Evolutionary conservation across 1,284 basidiomycete species (phyloP).

Genomic region (Coriolopsis trogii): DNA sequence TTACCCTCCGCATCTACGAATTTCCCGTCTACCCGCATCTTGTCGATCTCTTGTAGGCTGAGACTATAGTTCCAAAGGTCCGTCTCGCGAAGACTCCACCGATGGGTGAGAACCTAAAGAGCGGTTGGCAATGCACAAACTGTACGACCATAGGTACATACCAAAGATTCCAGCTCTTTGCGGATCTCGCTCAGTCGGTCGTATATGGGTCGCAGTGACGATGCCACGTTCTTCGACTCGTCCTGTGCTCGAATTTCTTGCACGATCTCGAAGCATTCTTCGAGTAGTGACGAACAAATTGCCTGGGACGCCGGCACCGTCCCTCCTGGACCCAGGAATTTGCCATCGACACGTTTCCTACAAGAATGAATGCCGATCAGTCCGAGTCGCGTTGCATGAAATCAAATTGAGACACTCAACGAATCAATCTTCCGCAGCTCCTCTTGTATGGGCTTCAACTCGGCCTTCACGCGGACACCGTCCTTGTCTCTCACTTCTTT

Average conservation of each 20-base stretch:
- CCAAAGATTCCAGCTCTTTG: conserved; percentile 85
- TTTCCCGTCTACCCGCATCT: conserved; percentile 95
- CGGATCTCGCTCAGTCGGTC: conserved; percentile 90
- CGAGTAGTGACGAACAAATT: conserved; percentile 86
- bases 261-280: conserved; percentile 96
- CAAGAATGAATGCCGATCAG: conserved; percentile 29
- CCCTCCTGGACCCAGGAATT: conserved; percentile 93
- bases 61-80: conserved; percentile 95
- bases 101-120: conserved; percentile 74
- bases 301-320: conserved; percentile 91
- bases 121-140: not conserved
- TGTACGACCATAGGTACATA: conserved; percentile 33
- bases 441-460: conserved; percentile 89
- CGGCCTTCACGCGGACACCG: conserved; percentile 80
- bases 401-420: conserved; percentile 61
- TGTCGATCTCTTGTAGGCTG: conserved; percentile 95
- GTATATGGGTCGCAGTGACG: conserved; percentile 92
- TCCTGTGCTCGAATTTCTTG: conserved; percentile 97
- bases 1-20: conserved; percentile 96
- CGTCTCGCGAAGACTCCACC: conserved; percentile 97
- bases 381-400: conserved; percentile 29
- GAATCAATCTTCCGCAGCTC: conserved; percentile 95
- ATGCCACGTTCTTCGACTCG: conserved; percentile 88
- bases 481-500: conserved; percentile 76
- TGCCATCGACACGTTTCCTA: conserved; percentile 93